Conservation (phyloP, 2,329 filamentous ascomycete genomes). For the Nemania sp. region DNA sequence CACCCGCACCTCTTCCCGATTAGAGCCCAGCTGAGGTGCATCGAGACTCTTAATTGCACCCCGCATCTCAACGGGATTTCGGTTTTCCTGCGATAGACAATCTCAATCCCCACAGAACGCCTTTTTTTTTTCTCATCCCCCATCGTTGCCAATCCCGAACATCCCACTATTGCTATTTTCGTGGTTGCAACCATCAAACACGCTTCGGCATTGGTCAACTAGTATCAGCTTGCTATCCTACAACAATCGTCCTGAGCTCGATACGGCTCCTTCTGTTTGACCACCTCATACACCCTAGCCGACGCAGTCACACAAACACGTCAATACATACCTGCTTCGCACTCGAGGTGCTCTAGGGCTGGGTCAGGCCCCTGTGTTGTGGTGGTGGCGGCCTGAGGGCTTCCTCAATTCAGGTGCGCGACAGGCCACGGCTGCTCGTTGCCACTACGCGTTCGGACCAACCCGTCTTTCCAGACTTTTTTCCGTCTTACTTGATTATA, state of each 20-base stretch:
- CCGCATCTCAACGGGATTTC: constrained; percentile 35
- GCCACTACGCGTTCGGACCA: constrained; percentile 26
- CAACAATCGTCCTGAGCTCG: background rate
- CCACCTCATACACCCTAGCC: background rate
- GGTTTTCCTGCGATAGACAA: constrained; percentile 31
- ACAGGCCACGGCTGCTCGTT: constrained; percentile 28
- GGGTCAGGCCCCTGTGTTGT: constrained; percentile 32
- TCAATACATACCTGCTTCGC: constrained; percentile 19
- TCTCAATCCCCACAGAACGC: constrained; percentile 19
- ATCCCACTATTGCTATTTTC: constrained; percentile 1
- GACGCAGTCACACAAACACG: constrained; percentile 20
- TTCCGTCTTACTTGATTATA: constrained; percentile 19
- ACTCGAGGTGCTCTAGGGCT: constrained; percentile 34
- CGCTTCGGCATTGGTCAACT: constrained; percentile 15
- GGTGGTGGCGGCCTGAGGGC: constrained; percentile 34
- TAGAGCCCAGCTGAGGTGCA: constrained; percentile 24
- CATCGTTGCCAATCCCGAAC: constrained; percentile 2
- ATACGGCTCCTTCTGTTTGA: background rate
- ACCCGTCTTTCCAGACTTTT: constrained; percentile 16
- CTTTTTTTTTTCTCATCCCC: constrained; percentile 2
- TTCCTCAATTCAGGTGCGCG: constrained; percentile 32
- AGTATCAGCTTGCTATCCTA: constrained; percentile 5
- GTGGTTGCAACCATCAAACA: background rate
- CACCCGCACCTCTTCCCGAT: constrained; percentile 16
- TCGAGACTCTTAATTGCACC: constrained; percentile 31